Base-by-base conservation (phyloP, 257 asterid genomes). In the Leonotis leonurus region DNA sequence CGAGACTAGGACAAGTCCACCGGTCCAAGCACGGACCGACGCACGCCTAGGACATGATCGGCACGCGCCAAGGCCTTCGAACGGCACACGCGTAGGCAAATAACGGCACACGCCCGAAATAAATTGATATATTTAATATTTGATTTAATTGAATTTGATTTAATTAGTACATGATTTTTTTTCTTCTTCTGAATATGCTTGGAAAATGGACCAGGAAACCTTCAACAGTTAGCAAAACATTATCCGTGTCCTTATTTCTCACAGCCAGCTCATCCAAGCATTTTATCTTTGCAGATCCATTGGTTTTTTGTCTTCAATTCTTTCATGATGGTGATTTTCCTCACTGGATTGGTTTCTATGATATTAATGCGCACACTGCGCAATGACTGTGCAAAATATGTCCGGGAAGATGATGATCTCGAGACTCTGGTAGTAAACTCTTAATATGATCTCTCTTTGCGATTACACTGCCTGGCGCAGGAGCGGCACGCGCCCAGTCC, bases 251-350 rank as follows among this genome's bases (percentile, higher is more conserved):
- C 63, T 55, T 67, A 55, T 16, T 39, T 39, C 21, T 56, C 36
- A 49, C 41, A 3, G 60, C 69, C 24, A 53, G 65, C 60, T 75
- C 59, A 75, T 62, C 17, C 17, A 14, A 24, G 53, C 8, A 14
- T 61, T 58, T 59, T 29, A 43, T 46, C 78, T 53, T 52, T 81
- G 79, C 93, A 90, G 98, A 90, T 90, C 61, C 98, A 90, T 70
- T 90, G 96, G 96, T 90, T 90, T 75, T 90, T 96, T 44, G 86
- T 90, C 40, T 88, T 90, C 59, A 90, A 90, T 78, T 90, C 98
- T 55, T 90, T 90, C 86, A 88, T 90, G 98, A 90, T 90, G 98
- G 98, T 90, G 41, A 90, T 90, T 69, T 90, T 90, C 84, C 95
- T 90, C 21, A 88, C 96, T 56, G 98, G 98, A n/a, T 65, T 90